phyloP scores from a whole-genome alignment of 352 stramenopile genomes.

The Pythium rishiriense region DNA sequence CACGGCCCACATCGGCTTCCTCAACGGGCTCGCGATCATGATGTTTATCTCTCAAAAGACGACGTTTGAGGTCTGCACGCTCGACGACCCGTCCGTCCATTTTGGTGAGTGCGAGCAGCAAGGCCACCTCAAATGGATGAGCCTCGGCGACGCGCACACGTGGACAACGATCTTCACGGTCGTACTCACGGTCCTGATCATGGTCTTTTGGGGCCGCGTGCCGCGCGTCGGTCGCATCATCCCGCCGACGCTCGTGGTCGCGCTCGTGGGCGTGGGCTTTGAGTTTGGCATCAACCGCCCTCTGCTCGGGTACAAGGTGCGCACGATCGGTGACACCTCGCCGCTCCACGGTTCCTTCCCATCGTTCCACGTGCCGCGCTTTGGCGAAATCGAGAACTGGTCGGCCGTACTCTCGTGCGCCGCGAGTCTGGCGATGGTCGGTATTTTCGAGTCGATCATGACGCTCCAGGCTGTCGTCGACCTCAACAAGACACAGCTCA shows the following conservation, averaged over 20 bases:
- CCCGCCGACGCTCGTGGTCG: constrained; percentile 78
- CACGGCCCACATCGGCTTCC: constrained; percentile 95
- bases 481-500: constrained; percentile 78
- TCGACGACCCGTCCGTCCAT: constrained; percentile 32
- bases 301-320: constrained; percentile 71
- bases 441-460: constrained; percentile 94
- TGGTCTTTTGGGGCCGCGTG: constrained; percentile 77
- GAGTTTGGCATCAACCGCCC: constrained; percentile 87
- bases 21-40: constrained; percentile 94
- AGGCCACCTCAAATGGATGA: constrained; percentile 78
- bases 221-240: constrained; percentile 65
- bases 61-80: constrained; percentile 85
- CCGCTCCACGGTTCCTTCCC: constrained; percentile 51
- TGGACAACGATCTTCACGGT: constrained; percentile 76
- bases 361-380: constrained; percentile 50
- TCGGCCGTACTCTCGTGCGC: constrained; percentile 82
- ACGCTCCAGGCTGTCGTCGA: constrained; percentile 94
- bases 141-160: constrained; percentile 42
- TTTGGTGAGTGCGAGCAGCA: constrained; percentile 81
- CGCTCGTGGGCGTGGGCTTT: constrained; percentile 74
- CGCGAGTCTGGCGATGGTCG: constrained; percentile 89
- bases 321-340: constrained; percentile 77
- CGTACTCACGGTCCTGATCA: constrained; percentile 81
- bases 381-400: constrained; percentile 57
- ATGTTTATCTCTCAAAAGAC: constrained; percentile 94